Evolutionary conservation across 192 early-diverging fungal genomes (phyloP).

Genomic region (Coemansia sp.): DNA sequence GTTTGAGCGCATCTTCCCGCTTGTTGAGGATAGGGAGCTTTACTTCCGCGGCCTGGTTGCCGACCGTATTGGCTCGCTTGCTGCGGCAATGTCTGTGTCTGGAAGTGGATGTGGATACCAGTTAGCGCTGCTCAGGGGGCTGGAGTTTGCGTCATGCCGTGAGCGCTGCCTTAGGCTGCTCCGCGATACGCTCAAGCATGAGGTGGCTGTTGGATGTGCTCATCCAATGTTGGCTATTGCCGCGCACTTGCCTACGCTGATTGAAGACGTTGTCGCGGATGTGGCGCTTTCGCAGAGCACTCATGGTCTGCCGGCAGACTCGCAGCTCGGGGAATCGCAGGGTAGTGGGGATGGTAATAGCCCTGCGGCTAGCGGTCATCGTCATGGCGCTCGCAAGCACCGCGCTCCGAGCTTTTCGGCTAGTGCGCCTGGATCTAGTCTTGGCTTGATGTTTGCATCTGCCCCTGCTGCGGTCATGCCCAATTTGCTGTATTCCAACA

Average conservation of each 20-base stretch:
- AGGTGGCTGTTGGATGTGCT: slow-evolving; percentile 8
- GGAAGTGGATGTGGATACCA: slow-evolving; percentile 13
- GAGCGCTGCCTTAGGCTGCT: slow-evolving; percentile 41
- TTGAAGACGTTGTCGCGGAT: slow-evolving; percentile 19
- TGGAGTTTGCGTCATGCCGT: slow-evolving; percentile 42
- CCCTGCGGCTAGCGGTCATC: slow-evolving; percentile 6
- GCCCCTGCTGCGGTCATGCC: background rate
- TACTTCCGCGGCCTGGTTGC: slow-evolving; percentile 13
- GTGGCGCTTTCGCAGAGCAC: slow-evolving; percentile 2
- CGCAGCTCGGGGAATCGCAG: background rate
- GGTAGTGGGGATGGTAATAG: background rate
- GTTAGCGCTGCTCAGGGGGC: slow-evolving; percentile 32
- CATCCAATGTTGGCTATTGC: slow-evolving; percentile 33
- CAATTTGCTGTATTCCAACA: background rate
- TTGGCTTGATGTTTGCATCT: slow-evolving; percentile 47
- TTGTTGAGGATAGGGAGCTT: slow-evolving; percentile 11
- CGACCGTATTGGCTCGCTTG: slow-evolving; percentile 15
- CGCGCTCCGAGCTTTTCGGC: slow-evolving; percentile 19
- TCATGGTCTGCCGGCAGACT: background rate
- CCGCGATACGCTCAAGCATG: slow-evolving; percentile 20
- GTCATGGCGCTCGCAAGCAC: slow-evolving; percentile 13
- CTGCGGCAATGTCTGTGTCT: background rate
- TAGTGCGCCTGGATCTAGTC: slow-evolving; percentile 26
- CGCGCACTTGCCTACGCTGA: slow-evolving; percentile 28
- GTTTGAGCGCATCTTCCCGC: slow-evolving; percentile 47